A percentile compares a stretch with the other conserved stretches of the same genome.
Evolutionary conservation across 306 rosid species (phyloP).

Genomic region (Ormosia emarginata): DNA sequence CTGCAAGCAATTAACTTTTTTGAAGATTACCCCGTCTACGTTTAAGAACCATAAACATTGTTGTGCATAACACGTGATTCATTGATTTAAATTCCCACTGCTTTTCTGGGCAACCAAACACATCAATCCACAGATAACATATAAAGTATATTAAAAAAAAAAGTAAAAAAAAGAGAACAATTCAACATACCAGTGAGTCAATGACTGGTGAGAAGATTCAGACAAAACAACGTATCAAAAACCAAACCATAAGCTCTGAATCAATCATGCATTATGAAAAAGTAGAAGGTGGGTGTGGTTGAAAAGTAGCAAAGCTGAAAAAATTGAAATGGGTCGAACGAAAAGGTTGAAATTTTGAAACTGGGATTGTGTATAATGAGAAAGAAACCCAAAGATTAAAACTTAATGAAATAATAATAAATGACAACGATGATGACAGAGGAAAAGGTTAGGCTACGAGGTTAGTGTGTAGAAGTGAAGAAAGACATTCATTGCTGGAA

Average conservation of each 20-base stretch:
- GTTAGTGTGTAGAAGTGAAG: conserved; percentile 3
- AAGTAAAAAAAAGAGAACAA: background rate
- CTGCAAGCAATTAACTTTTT: background rate
- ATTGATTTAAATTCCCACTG: background rate
- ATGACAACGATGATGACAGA: conserved; percentile 22
- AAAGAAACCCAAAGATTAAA: conserved; percentile 11
- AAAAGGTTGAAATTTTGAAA: conserved; percentile 17
- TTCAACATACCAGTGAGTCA: conserved; percentile 26
- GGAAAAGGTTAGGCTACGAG: conserved; percentile 33
- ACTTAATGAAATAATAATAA: background rate
- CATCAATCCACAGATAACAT: conserved; percentile 4
- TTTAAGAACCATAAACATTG: background rate
- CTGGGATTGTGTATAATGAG: conserved; percentile 11
- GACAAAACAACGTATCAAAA: background rate
- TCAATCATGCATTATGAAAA: conserved; percentile 1
- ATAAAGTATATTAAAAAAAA: no score
- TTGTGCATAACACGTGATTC: background rate
- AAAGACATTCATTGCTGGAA: conserved; percentile 29
- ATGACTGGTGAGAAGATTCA: conserved; percentile 9
- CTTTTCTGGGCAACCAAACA: conserved; percentile 18
- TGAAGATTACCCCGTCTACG: background rate
- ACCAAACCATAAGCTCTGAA: background rate
- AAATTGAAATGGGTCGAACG: conserved; percentile 16
- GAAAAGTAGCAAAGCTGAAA: conserved; percentile 27
- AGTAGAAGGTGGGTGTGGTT: conserved; percentile 19